Base-by-base conservation (phyloP, 805 yeast genomes). In the Starmerella cellae region DNA sequence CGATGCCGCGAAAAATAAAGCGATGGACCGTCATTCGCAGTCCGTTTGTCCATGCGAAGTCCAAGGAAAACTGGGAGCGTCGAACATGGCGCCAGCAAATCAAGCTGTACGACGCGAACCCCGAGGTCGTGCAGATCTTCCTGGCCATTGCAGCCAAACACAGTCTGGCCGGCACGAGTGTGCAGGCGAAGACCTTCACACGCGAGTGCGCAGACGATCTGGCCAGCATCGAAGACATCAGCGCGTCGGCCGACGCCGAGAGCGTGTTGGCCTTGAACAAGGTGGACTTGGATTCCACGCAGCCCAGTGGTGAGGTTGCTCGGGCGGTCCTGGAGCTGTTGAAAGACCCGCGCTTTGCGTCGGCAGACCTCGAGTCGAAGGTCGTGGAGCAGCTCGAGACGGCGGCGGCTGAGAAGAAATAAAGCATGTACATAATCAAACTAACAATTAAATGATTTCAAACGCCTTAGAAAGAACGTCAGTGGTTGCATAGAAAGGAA, bases 41-140 rank as follows among this genome's bases (percentile, higher is more conserved):
- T 3, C 96, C 96, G 1, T 91, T 91, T 60, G 95, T 82, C 18
- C 91, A 83, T 57, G 94, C 96, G 40, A 87, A 85, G 60, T 72
- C 91, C 9, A 91, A 91, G 65, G 94, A 88, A 66, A 91, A 88
- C 68, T 91, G 82, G 64, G 82, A 82, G 66, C 77, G 97, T 66
- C 70, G 74, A 38, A 91, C 97, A 1, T 82, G 75, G 60, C 75
- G 79, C 54, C 74, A 94, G 48, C 60, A 73, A 46, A 67, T 91
- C 50, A 71, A 69, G 51, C 81, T 84, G 23, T 85, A 74, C 70
- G 97, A 91, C 60, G 74, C 95, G 16, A 77, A 81, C 45, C 79
- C 87, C 1, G 94, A 83, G 56, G 79, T 81, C 4, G 66, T 91
- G 34, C 94, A 91, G 60, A 63, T 82, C 39, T 77, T 85, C 75